Base-by-base conservation (phyloP, 1,284 basidiomycete species). In the Heterobasidion occidentale region DNA sequence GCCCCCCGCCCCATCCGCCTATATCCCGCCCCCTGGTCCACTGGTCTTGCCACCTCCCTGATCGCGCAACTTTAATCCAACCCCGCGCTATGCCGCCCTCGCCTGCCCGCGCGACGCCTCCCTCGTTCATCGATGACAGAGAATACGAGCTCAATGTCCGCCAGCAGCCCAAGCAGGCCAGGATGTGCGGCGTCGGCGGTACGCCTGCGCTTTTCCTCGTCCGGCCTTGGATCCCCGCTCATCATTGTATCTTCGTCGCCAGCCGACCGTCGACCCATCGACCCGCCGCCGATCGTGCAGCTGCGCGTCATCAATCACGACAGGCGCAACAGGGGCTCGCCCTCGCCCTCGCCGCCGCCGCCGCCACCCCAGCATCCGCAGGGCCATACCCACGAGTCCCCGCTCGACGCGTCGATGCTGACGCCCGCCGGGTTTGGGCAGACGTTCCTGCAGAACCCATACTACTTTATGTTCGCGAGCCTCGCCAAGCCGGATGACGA, bases 231-330 rank as follows among this genome's bases (percentile, higher is more conserved):
- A 47, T 33, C 56, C 38, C 27, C 44, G 48, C 36, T 17, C 35
- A 51, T 54, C 34, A 46, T 38, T 46, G 27, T 38, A 27, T 17
- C 42, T 14, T 45, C 42, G 35, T 38, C 47, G 42, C 47, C 70
- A 93, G 92, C 92, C 58, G 92, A 98, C 76, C 81, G 94, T 44
- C 80, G 95, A 35, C 94, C 95, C 2, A 93, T 98, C 67, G 94
- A 98, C 75, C 95, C 96, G 0, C 93, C 94, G 0, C 95, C 95
- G 12, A 95, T 98, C 69, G 86, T 98, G n/a, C 93, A 96, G 70
- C 82, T 98, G 7, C 86, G 90, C 54, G 91, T 98, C 56, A 79
- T 92, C 62, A 90, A 92, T 70, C 83, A 80, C 42, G 46, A 47
- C 36, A 42, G 27, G 8, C 53, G 34, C 36, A 27, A 15, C 33